Percentiles rank a stretch among this genome's conserved stretches.
These are phyloP conservation scores for Lotus japonicus DNA, from an alignment of 306 rosid genomes.

Conservation along the genomic window DNA sequence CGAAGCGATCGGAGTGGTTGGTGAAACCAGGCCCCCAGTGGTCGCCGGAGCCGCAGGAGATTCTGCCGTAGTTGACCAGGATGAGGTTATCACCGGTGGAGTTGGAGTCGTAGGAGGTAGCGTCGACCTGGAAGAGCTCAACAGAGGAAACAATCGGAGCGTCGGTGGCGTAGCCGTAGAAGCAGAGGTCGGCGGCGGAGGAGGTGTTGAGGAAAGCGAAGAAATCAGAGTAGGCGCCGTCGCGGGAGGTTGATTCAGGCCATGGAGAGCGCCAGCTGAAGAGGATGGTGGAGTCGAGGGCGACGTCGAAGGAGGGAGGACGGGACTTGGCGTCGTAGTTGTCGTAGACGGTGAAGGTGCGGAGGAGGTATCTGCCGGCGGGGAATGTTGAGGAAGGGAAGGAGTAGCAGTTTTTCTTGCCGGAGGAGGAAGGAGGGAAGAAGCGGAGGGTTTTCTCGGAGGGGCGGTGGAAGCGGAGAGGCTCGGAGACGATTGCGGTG, in stretches of 20 bases:
- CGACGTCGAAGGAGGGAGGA: slow-evolving; percentile 77
- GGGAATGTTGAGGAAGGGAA: slow-evolving; percentile 44
- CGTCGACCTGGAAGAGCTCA: slow-evolving; percentile 60
- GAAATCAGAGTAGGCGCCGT: slow-evolving; percentile 87
- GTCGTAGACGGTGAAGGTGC: slow-evolving; percentile 85
- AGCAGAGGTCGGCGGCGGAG: slow-evolving; percentile 57
- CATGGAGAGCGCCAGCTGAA: slow-evolving; percentile 96
- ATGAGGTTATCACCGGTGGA: slow-evolving; percentile 22
- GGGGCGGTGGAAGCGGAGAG: slow-evolving; percentile 51
- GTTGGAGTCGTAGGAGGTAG: slow-evolving; percentile 47
- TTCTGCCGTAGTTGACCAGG: slow-evolving; percentile 77
- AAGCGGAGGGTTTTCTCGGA: slow-evolving; percentile 84
- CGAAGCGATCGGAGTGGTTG: slow-evolving; percentile 53
- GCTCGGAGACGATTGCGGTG: slow-evolving; percentile 65
- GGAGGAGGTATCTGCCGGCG: slow-evolving; percentile 58
- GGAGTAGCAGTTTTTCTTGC: slow-evolving; percentile 89
- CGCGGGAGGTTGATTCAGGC: slow-evolving; percentile 42
- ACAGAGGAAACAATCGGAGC: slow-evolving; percentile 73
- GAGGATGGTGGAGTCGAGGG: slow-evolving; percentile 63
- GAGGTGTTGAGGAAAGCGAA: slow-evolving; percentile 35
- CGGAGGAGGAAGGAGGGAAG: slow-evolving; percentile 61
- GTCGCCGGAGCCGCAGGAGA: slow-evolving; percentile 48
- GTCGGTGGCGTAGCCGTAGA: slow-evolving; percentile 87
- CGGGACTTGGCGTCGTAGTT: slow-evolving; percentile 86
- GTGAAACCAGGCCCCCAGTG: slow-evolving; percentile 85